Evolutionary conservation across 805 yeast genomes (phyloP).

Genomic region (Metschnikowia anglica): DNA sequence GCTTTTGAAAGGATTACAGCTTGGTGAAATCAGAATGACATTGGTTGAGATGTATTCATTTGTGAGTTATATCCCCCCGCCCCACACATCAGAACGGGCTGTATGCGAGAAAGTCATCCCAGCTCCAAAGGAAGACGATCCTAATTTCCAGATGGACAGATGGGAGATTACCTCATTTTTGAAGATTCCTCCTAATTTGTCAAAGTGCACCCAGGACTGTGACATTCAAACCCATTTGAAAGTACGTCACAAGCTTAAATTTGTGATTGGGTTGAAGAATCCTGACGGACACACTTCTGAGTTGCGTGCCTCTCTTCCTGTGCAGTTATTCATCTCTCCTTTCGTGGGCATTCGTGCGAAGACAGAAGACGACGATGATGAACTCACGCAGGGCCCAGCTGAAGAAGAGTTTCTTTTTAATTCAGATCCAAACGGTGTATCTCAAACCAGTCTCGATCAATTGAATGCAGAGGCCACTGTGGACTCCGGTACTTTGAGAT

Average conservation of each 20-base stretch:
- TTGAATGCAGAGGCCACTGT: constrained; percentile 12
- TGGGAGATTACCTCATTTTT: constrained; percentile 74
- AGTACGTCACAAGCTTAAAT: constrained; percentile 85
- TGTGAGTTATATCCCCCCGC: constrained; percentile 55
- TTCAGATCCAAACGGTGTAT: constrained; percentile 8
- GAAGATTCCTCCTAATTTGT: constrained; percentile 68
- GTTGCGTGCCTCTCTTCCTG: constrained; percentile 84
- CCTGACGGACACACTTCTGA: constrained; percentile 94
- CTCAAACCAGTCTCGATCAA: constrained; percentile 12
- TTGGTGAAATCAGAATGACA: constrained; percentile 71
- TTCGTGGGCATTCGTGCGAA: constrained; percentile 68
- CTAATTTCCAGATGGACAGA: constrained; percentile 45
- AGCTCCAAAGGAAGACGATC: constrained; percentile 44
- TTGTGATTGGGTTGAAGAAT: constrained; percentile 73
- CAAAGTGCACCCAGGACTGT: constrained; percentile 85
- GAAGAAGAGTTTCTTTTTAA: constrained; percentile 35
- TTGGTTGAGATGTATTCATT: constrained; percentile 67
- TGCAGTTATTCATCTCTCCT: constrained; percentile 73
- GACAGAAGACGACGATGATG: constrained; percentile 27
- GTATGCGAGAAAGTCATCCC: constrained; percentile 48
- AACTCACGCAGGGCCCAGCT: constrained; percentile 13
- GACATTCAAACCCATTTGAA: constrained; percentile 66
- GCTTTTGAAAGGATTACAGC: constrained; percentile 69
- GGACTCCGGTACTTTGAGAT: constrained; percentile 14
- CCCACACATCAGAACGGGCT: constrained; percentile 60